Evolutionary conservation across 2,329 filamentous ascomycete genomes (phyloP).

Genomic region (Exophiala alcalophila): DNA sequence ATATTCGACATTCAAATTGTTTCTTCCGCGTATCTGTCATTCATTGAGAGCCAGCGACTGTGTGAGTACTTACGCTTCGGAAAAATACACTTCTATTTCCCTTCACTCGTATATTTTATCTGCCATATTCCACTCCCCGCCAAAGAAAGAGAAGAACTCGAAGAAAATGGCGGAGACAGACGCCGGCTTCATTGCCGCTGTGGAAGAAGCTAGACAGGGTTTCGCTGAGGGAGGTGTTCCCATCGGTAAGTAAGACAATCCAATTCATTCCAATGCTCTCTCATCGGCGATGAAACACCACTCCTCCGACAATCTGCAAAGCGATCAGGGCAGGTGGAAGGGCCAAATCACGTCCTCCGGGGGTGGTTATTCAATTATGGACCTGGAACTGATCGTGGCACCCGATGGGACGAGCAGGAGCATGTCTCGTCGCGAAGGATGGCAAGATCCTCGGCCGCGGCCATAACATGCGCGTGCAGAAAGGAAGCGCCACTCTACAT

Average conservation of each 20-base stretch:
- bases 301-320: background rate
- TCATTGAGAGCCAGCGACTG: background rate
- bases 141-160: no score
- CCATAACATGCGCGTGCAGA: slow-evolving; percentile 74
- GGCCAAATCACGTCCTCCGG: no score
- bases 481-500: slow-evolving; percentile 67
- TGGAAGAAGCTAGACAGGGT: slow-evolving; percentile 57
- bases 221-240: slow-evolving; percentile 58
- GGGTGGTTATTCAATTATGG: no score
- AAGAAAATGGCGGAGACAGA: slow-evolving; percentile 37
- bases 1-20: no score
- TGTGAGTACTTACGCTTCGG: background rate
- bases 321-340: no score
- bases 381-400: no score
- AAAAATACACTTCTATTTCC: slow-evolving; percentile 1
- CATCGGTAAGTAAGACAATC: slow-evolving; percentile 38
- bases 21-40: no score
- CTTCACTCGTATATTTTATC: background rate
- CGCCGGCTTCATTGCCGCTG: slow-evolving; percentile 55
- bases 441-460: slow-evolving; percentile 69
- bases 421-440: slow-evolving; percentile 63
- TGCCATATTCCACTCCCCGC: background rate
- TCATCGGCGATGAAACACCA: background rate
- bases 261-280: no score
- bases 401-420: slow-evolving; percentile 42